These are phyloP conservation scores for Colletotrichum salicis DNA, from an alignment of 2,329 filamentous ascomycete species.

Conservation along the genomic window DNA sequence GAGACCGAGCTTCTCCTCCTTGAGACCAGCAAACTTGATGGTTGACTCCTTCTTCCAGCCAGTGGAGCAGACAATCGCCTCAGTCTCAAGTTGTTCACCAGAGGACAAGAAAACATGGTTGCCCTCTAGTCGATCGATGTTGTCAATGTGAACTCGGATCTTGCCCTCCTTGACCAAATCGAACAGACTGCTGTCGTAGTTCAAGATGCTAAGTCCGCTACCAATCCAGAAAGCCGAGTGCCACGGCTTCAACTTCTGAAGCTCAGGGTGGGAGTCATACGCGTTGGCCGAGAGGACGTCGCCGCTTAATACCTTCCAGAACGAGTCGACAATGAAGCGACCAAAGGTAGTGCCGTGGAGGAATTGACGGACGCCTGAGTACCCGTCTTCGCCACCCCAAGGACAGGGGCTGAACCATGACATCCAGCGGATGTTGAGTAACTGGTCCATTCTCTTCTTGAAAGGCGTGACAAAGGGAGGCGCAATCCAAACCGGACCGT, in stretches of 20 bases:
- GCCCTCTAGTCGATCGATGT: background rate
- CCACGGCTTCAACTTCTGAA: background rate
- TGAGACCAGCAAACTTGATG: background rate
- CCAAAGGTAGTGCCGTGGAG: background rate
- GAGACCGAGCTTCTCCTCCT: background rate
- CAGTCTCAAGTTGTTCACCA: background rate
- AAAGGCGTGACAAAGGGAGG: slow-evolving; percentile 50
- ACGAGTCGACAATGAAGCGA: background rate
- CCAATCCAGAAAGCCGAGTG: background rate
- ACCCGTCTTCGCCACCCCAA: slow-evolving; percentile 69
- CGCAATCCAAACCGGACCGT: background rate
- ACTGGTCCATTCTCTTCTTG: slow-evolving; percentile 68
- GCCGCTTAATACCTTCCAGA: background rate
- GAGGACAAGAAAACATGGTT: background rate
- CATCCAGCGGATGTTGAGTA: slow-evolving; percentile 64
- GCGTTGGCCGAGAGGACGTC: background rate
- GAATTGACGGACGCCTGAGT: slow-evolving; percentile 47
- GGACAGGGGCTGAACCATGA: slow-evolving; percentile 75
- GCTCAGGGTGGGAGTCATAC: background rate
- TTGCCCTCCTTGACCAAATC: background rate
- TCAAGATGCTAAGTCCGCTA: background rate
- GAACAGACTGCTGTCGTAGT: background rate
- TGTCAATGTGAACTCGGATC: background rate
- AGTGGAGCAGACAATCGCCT: background rate
- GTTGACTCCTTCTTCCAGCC: background rate